Evolutionary conservation across 352 stramenopile species (phyloP).

Genomic region (Phytophthora cactorum): DNA sequence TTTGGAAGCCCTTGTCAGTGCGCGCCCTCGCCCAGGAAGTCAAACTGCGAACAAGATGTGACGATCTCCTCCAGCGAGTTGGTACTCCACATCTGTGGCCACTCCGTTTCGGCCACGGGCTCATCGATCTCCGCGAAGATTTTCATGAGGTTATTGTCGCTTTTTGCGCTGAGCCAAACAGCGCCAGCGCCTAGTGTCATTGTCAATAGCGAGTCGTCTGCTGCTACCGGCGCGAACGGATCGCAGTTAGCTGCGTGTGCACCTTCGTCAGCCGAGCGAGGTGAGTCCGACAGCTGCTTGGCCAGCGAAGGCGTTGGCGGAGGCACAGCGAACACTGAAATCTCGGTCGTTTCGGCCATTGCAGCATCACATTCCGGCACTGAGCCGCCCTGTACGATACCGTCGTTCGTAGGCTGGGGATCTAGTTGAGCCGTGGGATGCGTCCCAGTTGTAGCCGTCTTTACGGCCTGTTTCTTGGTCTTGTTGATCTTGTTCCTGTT

Average conservation of each 20-base stretch:
- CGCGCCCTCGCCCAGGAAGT: slow-evolving; percentile 36
- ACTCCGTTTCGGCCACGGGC: slow-evolving; percentile 32
- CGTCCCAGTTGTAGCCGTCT: neutral
- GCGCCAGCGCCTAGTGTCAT: slow-evolving; percentile 17
- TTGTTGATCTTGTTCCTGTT: slow-evolving; percentile 45
- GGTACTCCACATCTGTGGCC: slow-evolving; percentile 58
- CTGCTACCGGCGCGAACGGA: slow-evolving; percentile 30
- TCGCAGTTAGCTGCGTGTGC: slow-evolving; percentile 13
- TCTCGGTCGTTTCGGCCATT: slow-evolving; percentile 14
- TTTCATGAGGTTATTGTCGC: slow-evolving; percentile 36
- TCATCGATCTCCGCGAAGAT: slow-evolving; percentile 57
- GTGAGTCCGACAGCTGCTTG: slow-evolving; percentile 43
- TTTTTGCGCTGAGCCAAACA: slow-evolving; percentile 26
- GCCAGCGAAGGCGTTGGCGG: slow-evolving; percentile 7
- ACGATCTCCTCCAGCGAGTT: slow-evolving; percentile 56
- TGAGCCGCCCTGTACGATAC: neutral
- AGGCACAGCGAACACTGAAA: slow-evolving; percentile 19
- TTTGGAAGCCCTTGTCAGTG: slow-evolving; percentile 1
- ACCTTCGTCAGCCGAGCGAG: slow-evolving; percentile 41
- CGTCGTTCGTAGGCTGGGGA: slow-evolving; percentile 1
- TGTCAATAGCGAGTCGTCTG: slow-evolving; percentile 34
- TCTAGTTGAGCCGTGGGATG: slow-evolving; percentile 1
- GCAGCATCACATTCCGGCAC: slow-evolving; percentile 3
- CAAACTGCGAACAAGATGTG: slow-evolving; percentile 33
- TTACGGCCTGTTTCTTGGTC: slow-evolving; percentile 9